Evolutionary conservation across 2,329 filamentous ascomycete species (phyloP).

Genomic region (Cordyceps tenuipes): DNA sequence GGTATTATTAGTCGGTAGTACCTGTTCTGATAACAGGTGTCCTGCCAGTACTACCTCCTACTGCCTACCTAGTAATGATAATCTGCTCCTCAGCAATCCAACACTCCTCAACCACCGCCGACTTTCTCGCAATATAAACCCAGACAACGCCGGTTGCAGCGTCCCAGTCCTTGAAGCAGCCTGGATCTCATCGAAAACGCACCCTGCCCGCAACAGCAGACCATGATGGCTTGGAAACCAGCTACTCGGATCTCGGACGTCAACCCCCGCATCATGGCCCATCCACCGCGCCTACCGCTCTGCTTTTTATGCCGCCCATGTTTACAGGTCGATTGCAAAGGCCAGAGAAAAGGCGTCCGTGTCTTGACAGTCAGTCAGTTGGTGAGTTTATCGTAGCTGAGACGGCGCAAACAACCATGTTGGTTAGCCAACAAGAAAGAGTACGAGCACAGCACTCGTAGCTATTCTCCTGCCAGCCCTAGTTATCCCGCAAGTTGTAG

Average conservation of each 20-base stretch:
- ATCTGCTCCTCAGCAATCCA: not conserved
- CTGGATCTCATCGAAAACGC: constrained; percentile 19
- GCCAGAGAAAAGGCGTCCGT: constrained; percentile 22
- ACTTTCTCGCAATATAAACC: too few species aligned
- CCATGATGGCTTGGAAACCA: constrained; percentile 16
- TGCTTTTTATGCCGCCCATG: constrained; percentile 24
- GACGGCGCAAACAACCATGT: not conserved
- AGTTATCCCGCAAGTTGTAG: too few species aligned
- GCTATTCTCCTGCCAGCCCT: too few species aligned
- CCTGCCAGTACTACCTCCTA: too few species aligned
- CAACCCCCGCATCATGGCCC: not conserved
- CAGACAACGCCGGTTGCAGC: not conserved
- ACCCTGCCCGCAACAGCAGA: constrained; percentile 17
- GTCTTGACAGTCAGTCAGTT: constrained; percentile 24
- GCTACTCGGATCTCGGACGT: constrained; percentile 22
- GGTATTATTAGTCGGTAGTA: too few species aligned
- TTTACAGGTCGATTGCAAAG: constrained; percentile 20
- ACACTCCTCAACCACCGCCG: not conserved
- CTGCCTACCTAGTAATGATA: too few species aligned
- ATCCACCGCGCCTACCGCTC: constrained; percentile 15
- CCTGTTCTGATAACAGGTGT: too few species aligned
- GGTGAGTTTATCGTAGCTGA: constrained; percentile 14
- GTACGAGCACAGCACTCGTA: too few species aligned
- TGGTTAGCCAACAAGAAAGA: not conserved
- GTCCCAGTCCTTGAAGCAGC: not conserved